Evolutionary conservation across 1,284 basidiomycete species (phyloP), one percentile per base, ranked within the genome.

Genomic region (Cryptococcus sp.): DNA sequence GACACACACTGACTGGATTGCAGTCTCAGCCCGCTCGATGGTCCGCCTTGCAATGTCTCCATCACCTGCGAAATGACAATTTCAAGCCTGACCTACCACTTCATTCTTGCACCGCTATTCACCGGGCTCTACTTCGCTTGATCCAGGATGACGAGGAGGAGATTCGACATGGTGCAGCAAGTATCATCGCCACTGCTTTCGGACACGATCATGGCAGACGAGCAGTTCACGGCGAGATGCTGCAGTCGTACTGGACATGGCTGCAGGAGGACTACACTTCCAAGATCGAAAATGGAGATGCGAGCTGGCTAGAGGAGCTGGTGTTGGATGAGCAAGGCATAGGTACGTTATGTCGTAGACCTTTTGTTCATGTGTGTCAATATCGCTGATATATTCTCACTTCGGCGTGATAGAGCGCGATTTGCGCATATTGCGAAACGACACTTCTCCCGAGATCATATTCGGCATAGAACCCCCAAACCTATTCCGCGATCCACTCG

Each of bases 381-480:
- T 27, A 49, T 16, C 8, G 19, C 27, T 23, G 25, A 23, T 16
- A 49, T 27, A 15, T 17, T 13, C 19, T 22, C 35, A 25, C 7
- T 11, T 19, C 44, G 44, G 25, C 13, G 16, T 50, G n/a, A 10
- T 47, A 62, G 58, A 64, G n/a, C 40, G 59, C 5, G 60, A 68
- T 41, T 23, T 65, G n/a, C 31, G 10, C 17, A 23, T 50, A 4
- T 47, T 66, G 15, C 25, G 40, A 5, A 27, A 45, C 11, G 35
- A 54, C 44, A 20, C 38, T 48, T 47, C 19, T 20, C 39, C 55
- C 16, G 64, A 64, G 5, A 67, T 69, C 19, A 59, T 79, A 19
- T 79, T 79, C 66, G 73, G 70, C 16, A 64, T 71, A 25, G 78
- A 79, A 55, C 69, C 74, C 23, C 65, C 74, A 0, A 79, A 79